Conservation (phyloP, 2,329 filamentous ascomycete genomes). For the Camillea tinctor region DNA sequence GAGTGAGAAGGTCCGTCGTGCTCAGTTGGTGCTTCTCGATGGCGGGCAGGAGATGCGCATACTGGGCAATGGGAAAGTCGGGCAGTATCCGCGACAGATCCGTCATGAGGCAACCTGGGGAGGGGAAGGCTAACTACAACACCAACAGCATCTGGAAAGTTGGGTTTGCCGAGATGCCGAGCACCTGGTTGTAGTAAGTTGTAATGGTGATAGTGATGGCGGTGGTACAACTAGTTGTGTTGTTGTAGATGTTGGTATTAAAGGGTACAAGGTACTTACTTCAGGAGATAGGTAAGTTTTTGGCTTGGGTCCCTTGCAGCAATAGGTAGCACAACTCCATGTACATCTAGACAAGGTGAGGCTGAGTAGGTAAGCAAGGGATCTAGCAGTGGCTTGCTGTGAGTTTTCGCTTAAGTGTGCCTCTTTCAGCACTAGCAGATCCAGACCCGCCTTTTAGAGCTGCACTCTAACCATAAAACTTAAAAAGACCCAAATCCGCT, state of each 20-base stretch:
- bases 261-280: no score
- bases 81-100: slow-evolving; percentile 84
- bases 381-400: slow-evolving; percentile 3
- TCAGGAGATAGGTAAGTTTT: not conserved
- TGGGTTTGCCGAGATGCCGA: not conserved
- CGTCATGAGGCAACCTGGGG: slow-evolving; percentile 58
- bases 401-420: slow-evolving; percentile 17
- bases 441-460: not conserved
- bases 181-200: no score
- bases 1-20: slow-evolving; percentile 79
- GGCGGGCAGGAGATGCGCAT: slow-evolving; percentile 71
- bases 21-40: slow-evolving; percentile 78
- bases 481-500: no score
- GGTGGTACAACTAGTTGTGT: no score
- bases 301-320: not conserved
- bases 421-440: slow-evolving; percentile 9
- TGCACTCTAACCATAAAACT: no score
- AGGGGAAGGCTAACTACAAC: slow-evolving; percentile 18
- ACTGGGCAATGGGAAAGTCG: slow-evolving; percentile 69
- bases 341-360: slow-evolving; percentile 1
- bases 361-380: slow-evolving; percentile 1
- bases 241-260: not conserved
- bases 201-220: no score
- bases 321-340: not conserved
- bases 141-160: slow-evolving; percentile 7